Evolutionary conservation across 257 asterid species (phyloP).

Genomic region (Petunia secreta): DNA sequence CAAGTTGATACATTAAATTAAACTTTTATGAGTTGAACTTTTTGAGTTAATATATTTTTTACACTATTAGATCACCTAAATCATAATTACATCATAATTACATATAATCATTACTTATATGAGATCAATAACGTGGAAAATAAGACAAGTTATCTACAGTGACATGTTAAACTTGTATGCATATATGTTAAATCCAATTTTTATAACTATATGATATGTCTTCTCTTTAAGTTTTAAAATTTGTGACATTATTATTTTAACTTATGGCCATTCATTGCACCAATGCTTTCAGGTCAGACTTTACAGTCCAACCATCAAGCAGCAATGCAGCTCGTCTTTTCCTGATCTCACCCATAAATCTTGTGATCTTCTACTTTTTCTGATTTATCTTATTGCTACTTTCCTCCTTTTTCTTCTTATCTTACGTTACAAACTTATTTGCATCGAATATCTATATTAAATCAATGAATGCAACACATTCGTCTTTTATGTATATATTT

Average conservation of each 20-base stretch:
- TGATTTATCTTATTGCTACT: too few relatives aligned
- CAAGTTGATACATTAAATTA: background rate
- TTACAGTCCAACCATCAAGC: background rate
- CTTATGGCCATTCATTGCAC: background rate
- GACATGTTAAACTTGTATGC: background rate
- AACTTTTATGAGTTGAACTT: background rate
- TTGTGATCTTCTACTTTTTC: background rate
- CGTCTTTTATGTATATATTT: too few relatives aligned
- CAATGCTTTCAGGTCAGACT: background rate
- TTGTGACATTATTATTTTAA: background rate
- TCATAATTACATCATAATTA: background rate
- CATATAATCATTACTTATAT: background rate
- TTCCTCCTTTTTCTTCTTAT: too few relatives aligned
- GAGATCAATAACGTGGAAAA: background rate
- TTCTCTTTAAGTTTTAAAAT: too few relatives aligned
- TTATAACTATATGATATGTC: background rate
- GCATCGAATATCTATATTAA: too few relatives aligned
- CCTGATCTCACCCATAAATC: background rate
- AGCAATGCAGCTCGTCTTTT: conserved; percentile 5
- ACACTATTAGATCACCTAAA: background rate
- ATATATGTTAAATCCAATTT: background rate
- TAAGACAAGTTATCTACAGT: background rate
- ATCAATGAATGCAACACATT: too few relatives aligned
- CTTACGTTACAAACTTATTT: too few relatives aligned
- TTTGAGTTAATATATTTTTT: background rate